A percentile compares a stretch with the other conserved stretches of the same genome.
phyloP scores from a whole-genome alignment of 306 rosid species.

The Lathyrus sativus region DNA sequence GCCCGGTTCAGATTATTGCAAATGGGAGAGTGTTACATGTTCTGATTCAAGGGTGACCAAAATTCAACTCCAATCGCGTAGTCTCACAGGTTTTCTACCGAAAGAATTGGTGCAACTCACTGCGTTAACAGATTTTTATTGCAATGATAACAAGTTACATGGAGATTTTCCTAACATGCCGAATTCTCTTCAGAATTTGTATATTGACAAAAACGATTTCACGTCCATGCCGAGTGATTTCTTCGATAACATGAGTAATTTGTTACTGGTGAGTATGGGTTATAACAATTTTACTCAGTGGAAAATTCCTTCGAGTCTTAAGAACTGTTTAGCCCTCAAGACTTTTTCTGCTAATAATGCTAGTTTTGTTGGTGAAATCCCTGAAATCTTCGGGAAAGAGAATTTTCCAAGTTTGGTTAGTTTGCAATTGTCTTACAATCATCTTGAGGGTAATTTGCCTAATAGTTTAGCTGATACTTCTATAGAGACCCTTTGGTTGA shows the following conservation, averaged over 20 bases:
- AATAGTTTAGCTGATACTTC: conserved; percentile 49
- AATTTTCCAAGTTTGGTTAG: conserved; percentile 45
- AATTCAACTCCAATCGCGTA: conserved; percentile 29
- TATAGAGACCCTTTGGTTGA: conserved; percentile 56
- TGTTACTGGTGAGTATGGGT: conserved; percentile 47
- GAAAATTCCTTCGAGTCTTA: conserved; percentile 57
- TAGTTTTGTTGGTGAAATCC: conserved; percentile 54
- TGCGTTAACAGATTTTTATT: conserved; percentile 48
- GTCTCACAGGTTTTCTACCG: conserved; percentile 53
- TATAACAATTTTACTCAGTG: conserved; percentile 50
- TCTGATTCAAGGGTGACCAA: conserved; percentile 32
- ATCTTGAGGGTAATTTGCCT: conserved; percentile 66
- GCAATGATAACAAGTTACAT: conserved; percentile 44
- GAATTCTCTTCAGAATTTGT: conserved; percentile 31
- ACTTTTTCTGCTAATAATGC: conserved; percentile 46
- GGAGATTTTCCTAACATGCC: conserved; percentile 64
- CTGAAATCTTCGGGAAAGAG: conserved; percentile 44
- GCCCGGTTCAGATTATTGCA: conserved; percentile 54
- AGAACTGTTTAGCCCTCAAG: conserved; percentile 35
- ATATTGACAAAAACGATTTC: conserved; percentile 57
- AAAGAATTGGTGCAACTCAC: conserved; percentile 49
- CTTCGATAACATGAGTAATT: conserved; percentile 46
- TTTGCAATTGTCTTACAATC: conserved; percentile 52
- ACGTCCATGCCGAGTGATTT: conserved; percentile 54
- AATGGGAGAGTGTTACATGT: conserved; percentile 46